A percentile compares a stretch with the other conserved stretches of the same genome.
These are phyloP conservation scores for Raffaelea ambrosiae DNA, from an alignment of 2,329 filamentous ascomycete species.

Conservation along the genomic window DNA sequence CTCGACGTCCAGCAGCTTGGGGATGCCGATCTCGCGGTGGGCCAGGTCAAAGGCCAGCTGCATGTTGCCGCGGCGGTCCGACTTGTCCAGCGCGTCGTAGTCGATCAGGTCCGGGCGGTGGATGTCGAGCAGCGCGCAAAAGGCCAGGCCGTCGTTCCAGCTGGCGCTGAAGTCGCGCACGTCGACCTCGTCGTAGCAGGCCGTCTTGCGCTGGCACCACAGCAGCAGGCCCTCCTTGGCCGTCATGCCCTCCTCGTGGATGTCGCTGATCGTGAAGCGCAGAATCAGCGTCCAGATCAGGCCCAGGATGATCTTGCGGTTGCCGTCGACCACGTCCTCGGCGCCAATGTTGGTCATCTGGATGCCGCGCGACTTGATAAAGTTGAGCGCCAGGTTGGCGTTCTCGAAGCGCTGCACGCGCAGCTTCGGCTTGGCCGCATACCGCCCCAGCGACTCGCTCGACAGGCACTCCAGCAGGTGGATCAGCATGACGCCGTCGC, in stretches of 20 bases:
- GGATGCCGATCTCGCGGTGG: slow-evolving; percentile 92
- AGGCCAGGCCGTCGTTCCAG: slow-evolving; percentile 96
- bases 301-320: slow-evolving; percentile 93
- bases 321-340: slow-evolving; percentile 96
- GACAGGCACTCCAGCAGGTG: slow-evolving; percentile 96
- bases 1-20: slow-evolving; percentile 89
- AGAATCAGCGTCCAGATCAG: slow-evolving; percentile 98
- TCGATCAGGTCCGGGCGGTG: slow-evolving; percentile 96
- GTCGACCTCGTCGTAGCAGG: slow-evolving; percentile 95
- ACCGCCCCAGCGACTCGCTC: slow-evolving; percentile 87
- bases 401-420: slow-evolving; percentile 97
- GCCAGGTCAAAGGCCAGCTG: slow-evolving; percentile 96
- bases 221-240: slow-evolving; percentile 91
- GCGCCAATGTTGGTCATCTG: slow-evolving; percentile 98
- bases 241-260: slow-evolving; percentile 95
- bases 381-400: slow-evolving; percentile 90
- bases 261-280: slow-evolving; percentile 96
- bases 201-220: slow-evolving; percentile 98
- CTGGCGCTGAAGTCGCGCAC: slow-evolving; percentile 90
- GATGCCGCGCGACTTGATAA: slow-evolving; percentile 74
- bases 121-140: slow-evolving; percentile 93
- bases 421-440: slow-evolving; percentile 91
- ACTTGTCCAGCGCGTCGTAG: slow-evolving; percentile 90
- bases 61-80: slow-evolving; percentile 93
- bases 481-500: slow-evolving; percentile 91